Evolutionary conservation across 1,284 basidiomycete species (phyloP).

Genomic region (Dichomitus squalens): DNA sequence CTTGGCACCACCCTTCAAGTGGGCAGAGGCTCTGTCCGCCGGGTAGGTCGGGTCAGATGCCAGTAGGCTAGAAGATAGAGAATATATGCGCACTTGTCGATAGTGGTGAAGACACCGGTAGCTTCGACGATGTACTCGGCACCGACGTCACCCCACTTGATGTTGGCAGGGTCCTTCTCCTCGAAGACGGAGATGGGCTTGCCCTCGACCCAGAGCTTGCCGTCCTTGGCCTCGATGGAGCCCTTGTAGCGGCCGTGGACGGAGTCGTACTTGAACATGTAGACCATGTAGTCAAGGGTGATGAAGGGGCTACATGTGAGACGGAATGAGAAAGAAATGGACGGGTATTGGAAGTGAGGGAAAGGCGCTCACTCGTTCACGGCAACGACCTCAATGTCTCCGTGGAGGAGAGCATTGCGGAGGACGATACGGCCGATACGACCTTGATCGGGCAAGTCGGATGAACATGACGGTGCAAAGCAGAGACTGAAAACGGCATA

Average conservation of each 20-base stretch:
- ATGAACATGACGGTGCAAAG: neutral
- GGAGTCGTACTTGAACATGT: slow-evolving; percentile 99
- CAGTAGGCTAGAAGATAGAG: neutral
- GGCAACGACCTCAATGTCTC: slow-evolving; percentile 82
- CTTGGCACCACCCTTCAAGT: slow-evolving; percentile 99
- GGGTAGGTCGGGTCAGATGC: neutral
- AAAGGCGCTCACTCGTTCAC: slow-evolving; percentile 79
- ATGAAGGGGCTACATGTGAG: slow-evolving; percentile 81
- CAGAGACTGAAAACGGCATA: neutral
- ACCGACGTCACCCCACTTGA: slow-evolving; percentile 82
- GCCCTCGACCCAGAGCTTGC: slow-evolving; percentile 89
- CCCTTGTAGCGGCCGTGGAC: slow-evolving; percentile 98
- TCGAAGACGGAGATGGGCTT: slow-evolving; percentile 80
- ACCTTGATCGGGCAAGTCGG: slow-evolving; percentile 44
- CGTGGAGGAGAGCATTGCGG: slow-evolving; percentile 87
- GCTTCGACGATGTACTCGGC: slow-evolving; percentile 98
- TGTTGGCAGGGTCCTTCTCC: slow-evolving; percentile 88
- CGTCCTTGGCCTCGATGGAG: slow-evolving; percentile 80
- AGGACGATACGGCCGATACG: slow-evolving; percentile 98
- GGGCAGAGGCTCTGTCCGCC: slow-evolving; percentile 81
- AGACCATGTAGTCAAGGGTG: slow-evolving; percentile 96
- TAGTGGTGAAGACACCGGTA: slow-evolving; percentile 99
- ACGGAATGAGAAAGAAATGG: neutral
- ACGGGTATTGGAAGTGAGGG: neutral
- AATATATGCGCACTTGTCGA: slow-evolving; percentile 60